A percentile compares a stretch with the other conserved stretches of the same genome.
These are phyloP conservation scores for Nadsonia starkeyi-henricii DNA, from an alignment of 1,139 yeast genomes.

Conservation along the genomic window DNA sequence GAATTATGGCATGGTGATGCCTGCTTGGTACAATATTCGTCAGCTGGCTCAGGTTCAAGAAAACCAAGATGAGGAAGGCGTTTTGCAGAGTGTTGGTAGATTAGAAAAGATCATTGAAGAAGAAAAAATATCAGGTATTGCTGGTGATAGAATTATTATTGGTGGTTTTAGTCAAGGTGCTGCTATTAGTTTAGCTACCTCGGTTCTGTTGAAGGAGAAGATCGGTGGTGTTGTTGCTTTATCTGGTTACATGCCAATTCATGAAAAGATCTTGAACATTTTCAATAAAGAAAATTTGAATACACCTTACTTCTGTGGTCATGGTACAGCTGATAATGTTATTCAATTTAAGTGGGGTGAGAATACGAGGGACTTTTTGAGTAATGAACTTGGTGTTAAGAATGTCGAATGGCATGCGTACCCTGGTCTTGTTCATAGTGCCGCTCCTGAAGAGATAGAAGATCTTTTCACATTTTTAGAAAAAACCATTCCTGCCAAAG, in stretches of 20 bases:
- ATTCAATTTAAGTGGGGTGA: conserved; percentile 39
- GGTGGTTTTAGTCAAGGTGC: conserved; percentile 98
- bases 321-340: conserved; percentile 68
- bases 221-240: conserved; percentile 69
- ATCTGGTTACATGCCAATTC: conserved; percentile 64
- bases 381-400: conserved; percentile 37
- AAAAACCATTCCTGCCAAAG: conserved; percentile 12
- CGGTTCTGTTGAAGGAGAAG: conserved; percentile 32
- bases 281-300: conserved; percentile 31
- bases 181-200: conserved; percentile 51
- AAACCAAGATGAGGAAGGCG: conserved; percentile 51
- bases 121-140: conserved; percentile 50
- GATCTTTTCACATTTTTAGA: conserved; percentile 44
- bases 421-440: conserved; percentile 51
- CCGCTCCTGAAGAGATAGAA: conserved; percentile 48
- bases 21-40: conserved; percentile 79
- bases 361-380: conserved; percentile 26
- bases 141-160: conserved; percentile 56
- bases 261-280: conserved; percentile 16
- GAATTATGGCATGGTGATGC: conserved; percentile 55
- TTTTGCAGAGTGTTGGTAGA: conserved; percentile 39
- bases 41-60: conserved; percentile 36
- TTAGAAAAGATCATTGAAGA: conserved; percentile 44
- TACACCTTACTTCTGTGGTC: conserved; percentile 85
- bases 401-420: conserved; percentile 46